Percentiles rank a stretch among this genome's conserved stretches.
Evolutionary conservation across 2,329 filamentous ascomycete species (phyloP).

Genomic region (Neofusicoccum cordaticola): DNA sequence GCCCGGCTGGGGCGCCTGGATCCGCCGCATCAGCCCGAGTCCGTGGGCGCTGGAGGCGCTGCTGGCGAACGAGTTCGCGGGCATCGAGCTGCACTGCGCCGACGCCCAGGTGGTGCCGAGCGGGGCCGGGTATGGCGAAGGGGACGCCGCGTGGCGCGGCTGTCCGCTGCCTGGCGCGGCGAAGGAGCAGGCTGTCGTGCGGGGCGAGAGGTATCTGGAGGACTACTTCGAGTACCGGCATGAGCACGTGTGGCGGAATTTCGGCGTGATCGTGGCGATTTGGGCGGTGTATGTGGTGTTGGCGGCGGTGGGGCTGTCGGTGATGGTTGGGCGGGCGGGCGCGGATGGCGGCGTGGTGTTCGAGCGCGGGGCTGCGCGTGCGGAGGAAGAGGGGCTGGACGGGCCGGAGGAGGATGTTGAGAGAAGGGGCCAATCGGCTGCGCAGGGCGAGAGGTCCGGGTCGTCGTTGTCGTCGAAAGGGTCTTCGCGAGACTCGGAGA

Average conservation of each 20-base stretch:
- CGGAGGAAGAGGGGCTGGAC: too few species aligned
- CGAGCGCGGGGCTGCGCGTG: constrained; percentile 43
- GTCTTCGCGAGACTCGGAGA: not conserved
- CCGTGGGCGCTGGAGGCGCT: constrained; percentile 68
- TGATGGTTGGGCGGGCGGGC: constrained; percentile 57
- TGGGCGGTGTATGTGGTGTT: constrained; percentile 48
- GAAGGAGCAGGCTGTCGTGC: constrained; percentile 52
- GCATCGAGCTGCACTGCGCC: constrained; percentile 53
- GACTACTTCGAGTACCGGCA: constrained; percentile 54
- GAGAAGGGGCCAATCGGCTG: too few species aligned
- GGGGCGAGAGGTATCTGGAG: constrained; percentile 56
- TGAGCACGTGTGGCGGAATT: constrained; percentile 60
- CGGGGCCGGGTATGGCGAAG: constrained; percentile 41
- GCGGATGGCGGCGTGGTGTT: constrained; percentile 59
- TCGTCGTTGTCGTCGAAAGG: too few species aligned
- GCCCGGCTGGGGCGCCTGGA: constrained; percentile 40
- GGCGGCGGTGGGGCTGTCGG: constrained; percentile 43
- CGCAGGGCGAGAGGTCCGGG: too few species aligned
- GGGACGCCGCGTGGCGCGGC: constrained; percentile 50
- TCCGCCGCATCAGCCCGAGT: constrained; percentile 52
- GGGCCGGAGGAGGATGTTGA: too few species aligned
- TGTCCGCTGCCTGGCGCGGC: constrained; percentile 58
- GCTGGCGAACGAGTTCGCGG: constrained; percentile 68
- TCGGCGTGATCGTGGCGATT: constrained; percentile 52
- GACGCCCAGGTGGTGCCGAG: constrained; percentile 56